A percentile compares a stretch with the other conserved stretches of the same genome.
Evolutionary conservation across 164 flowering plant genomes (phyloP).

Genomic region (Pachysandra terminalis): DNA sequence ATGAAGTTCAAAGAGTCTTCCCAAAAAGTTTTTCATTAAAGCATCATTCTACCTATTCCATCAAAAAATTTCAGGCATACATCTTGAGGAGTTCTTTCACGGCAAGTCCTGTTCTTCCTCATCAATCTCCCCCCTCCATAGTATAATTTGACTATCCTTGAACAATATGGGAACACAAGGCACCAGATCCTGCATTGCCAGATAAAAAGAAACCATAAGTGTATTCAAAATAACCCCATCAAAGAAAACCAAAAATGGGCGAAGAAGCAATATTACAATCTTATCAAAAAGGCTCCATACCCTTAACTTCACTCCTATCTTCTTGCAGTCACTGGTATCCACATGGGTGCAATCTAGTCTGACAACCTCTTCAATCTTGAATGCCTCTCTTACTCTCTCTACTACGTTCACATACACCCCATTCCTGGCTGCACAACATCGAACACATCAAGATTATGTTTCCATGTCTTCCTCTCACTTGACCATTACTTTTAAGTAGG

Average conservation of each 20-base stretch:
- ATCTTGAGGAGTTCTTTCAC: too few relatives aligned
- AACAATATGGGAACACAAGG: conserved; percentile 89
- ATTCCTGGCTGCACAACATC: conserved; percentile 59
- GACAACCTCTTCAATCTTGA: conserved; percentile 67
- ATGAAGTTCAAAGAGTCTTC: too few relatives aligned
- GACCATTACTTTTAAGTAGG: too few relatives aligned
- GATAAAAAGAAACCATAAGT: conserved; percentile 1
- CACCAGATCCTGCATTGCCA: conserved; percentile 82
- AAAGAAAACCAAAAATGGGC: too few relatives aligned
- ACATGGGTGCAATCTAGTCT: conserved; percentile 79
- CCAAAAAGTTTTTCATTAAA: too few relatives aligned
- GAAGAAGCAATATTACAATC: not conserved
- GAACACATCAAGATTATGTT: too few relatives aligned
- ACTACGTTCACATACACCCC: conserved; percentile 91
- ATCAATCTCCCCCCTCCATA: conserved; percentile 71
- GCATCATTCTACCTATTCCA: too few relatives aligned
- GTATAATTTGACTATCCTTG: conserved; percentile 80
- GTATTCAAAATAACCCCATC: too few relatives aligned
- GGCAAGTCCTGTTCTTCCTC: conserved; percentile 6
- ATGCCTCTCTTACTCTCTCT: conserved; percentile 71
- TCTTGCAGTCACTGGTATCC: conserved; percentile 82
- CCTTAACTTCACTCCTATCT: conserved; percentile 81
- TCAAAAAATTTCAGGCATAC: too few relatives aligned
- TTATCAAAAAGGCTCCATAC: conserved; percentile 24
- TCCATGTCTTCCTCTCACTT: too few relatives aligned